A percentile compares a stretch with the other conserved stretches of the same genome.
phyloP scores from a whole-genome alignment of 805 yeast genomes.

The Yamadazyma paraphyllophila region DNA sequence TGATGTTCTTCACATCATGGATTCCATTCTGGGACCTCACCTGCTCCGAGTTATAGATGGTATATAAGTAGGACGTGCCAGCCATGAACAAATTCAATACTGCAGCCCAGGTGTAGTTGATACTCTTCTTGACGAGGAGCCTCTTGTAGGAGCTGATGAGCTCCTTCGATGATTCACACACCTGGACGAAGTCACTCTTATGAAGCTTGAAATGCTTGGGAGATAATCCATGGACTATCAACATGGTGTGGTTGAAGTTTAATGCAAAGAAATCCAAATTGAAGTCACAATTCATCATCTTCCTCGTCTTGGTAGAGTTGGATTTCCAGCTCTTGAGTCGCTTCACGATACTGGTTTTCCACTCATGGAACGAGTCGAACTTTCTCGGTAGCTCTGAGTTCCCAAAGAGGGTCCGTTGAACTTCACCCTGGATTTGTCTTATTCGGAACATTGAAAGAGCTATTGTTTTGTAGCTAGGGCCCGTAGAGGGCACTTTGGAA shows the following conservation, averaged over 20 bases:
- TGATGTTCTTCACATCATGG: conserved; percentile 45
- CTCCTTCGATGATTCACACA: conserved; percentile 63
- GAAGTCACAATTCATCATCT: conserved; percentile 72
- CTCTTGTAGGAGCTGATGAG: conserved; percentile 62
- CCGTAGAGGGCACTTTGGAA: conserved; percentile 25
- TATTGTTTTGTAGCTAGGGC: conserved; percentile 66
- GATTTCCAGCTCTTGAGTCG: conserved; percentile 64
- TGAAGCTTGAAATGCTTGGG: conserved; percentile 62
- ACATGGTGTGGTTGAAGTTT: conserved; percentile 73
- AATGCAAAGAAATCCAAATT: conserved; percentile 66
- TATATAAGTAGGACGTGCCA: conserved; percentile 78
- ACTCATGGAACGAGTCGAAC: conserved; percentile 50
- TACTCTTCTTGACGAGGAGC: conserved; percentile 52
- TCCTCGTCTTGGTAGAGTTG: conserved; percentile 52
- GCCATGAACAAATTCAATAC: conserved; percentile 88
- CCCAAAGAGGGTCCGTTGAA: conserved; percentile 71
- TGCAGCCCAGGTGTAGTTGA: conserved; percentile 92
- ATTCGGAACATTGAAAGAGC: conserved; percentile 66
- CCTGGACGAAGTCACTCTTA: conserved; percentile 50
- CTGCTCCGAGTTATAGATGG: conserved; percentile 66
- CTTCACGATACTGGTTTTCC: conserved; percentile 56
- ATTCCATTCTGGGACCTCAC: conserved; percentile 46
- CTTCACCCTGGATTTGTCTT: conserved; percentile 73
- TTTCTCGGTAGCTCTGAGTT: conserved; percentile 67
- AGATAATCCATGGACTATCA: conserved; percentile 72